Conservation (phyloP, 2,329 filamentous ascomycete genomes). For the Cercospora sesami region DNA sequence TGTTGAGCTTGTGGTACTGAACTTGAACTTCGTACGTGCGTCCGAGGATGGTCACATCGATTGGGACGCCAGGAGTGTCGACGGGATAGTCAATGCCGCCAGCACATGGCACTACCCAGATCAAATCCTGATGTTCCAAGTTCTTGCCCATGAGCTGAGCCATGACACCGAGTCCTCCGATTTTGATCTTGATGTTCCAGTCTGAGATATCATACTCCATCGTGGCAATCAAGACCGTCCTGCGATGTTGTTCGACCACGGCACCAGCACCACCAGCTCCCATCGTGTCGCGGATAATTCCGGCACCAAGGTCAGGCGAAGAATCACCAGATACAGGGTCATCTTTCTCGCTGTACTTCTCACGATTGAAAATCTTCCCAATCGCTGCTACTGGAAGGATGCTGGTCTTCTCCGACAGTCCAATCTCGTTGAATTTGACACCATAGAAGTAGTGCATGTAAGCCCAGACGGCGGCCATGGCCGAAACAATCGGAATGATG, state of each 20-base stretch:
- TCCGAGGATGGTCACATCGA: slow-evolving; percentile 62
- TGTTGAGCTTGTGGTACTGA: slow-evolving; percentile 63
- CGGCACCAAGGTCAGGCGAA: slow-evolving; percentile 23
- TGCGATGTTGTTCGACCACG: slow-evolving; percentile 34
- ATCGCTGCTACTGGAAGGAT: slow-evolving; percentile 35
- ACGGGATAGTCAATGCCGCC: slow-evolving; percentile 64
- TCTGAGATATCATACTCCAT: slow-evolving; percentile 74
- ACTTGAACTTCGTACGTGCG: slow-evolving; percentile 62
- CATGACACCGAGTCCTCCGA: slow-evolving; percentile 70
- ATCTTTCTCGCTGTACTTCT: slow-evolving; percentile 32
- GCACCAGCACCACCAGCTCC: slow-evolving; percentile 33
- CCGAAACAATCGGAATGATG: slow-evolving; percentile 55
- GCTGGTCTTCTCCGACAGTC: slow-evolving; percentile 53
- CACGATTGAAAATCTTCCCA: slow-evolving; percentile 28
- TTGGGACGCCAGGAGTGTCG: slow-evolving; percentile 60
- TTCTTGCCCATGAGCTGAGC: slow-evolving; percentile 68
- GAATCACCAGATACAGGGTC: slow-evolving; percentile 18
- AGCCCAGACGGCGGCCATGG: slow-evolving; percentile 52
- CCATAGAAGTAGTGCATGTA: slow-evolving; percentile 64
- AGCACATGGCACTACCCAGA: slow-evolving; percentile 57
- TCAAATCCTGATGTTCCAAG: slow-evolving; percentile 63
- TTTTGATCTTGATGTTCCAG: slow-evolving; percentile 70
- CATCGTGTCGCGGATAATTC: slow-evolving; percentile 30
- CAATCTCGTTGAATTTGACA: slow-evolving; percentile 63
- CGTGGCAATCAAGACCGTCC: slow-evolving; percentile 66